These are phyloP conservation scores for Fusarium agapanthi DNA, from an alignment of 2,329 filamentous ascomycete species.

Conservation along the genomic window DNA sequence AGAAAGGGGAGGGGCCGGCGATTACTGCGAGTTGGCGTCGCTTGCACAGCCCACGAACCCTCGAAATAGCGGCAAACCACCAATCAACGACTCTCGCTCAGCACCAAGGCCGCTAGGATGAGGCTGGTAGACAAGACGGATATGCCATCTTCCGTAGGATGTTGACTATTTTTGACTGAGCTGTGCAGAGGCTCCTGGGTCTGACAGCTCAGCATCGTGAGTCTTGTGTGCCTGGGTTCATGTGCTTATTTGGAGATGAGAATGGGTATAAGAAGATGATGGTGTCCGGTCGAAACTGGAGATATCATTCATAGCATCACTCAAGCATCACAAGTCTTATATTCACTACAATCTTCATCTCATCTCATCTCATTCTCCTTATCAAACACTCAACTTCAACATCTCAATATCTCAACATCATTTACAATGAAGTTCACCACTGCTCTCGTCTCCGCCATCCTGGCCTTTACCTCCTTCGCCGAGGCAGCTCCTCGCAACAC, in stretches of 20 bases:
- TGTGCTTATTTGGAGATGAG: neutral
- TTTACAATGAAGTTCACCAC: constrained; percentile 46
- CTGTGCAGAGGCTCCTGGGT: constrained; percentile 10
- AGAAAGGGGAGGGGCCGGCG: neutral
- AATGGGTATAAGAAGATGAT: constrained; percentile 37
- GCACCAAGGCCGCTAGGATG: constrained; percentile 14
- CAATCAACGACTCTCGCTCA: neutral
- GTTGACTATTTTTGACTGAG: constrained; percentile 20
- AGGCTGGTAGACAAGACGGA: constrained; percentile 26
- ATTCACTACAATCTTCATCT: neutral
- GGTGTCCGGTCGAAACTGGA: constrained; percentile 15
- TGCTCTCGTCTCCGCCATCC: constrained; percentile 47
- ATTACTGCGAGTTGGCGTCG: constrained; percentile 3
- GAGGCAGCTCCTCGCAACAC: constrained; percentile 39
- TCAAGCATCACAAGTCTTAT: neutral
- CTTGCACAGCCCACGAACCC: constrained; percentile 27
- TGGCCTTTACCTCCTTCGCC: constrained; percentile 51
- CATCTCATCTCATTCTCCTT: neutral
- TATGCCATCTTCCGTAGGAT: constrained; percentile 17
- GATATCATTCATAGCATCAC: constrained; percentile 34
- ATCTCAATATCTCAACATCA: constrained; percentile 34
- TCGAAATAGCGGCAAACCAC: constrained; percentile 27
- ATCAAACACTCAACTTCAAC: neutral
- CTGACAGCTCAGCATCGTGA: constrained; percentile 5
- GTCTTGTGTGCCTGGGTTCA: constrained; percentile 4